A percentile compares a stretch with the other conserved stretches of the same genome.
Evolutionary conservation across 805 yeast genomes (phyloP).

Genomic region (Yarrowia osloensis): DNA sequence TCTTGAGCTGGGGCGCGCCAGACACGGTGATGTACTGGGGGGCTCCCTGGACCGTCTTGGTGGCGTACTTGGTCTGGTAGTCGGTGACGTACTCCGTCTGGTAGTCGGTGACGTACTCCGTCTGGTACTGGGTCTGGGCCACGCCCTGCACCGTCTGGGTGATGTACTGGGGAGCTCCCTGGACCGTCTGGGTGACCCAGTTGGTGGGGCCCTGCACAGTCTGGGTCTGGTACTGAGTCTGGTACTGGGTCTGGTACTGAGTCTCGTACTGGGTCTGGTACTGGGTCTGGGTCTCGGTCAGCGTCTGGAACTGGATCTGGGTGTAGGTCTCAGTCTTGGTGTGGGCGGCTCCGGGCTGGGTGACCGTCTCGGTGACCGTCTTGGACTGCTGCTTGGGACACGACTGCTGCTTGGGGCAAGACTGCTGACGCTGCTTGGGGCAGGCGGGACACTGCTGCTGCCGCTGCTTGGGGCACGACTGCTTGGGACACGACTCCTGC

Average conservation of each 20-base stretch:
- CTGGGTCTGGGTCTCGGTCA: neutral
- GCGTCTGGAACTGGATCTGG: neutral
- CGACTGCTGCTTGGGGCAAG: neutral
- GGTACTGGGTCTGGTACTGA: neutral
- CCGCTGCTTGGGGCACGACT: conserved; percentile 10
- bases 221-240: neutral
- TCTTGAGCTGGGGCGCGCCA: neutral
- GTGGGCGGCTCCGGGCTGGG: neutral
- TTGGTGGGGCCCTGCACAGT: neutral
- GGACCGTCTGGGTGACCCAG: neutral
- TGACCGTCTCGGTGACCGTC: neutral
- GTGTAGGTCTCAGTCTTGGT: neutral
- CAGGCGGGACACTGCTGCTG: conserved; percentile 20
- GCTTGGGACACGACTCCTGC: conserved; percentile 16
- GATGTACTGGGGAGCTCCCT: conserved; percentile 2
- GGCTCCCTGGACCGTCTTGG: conserved; percentile 11
- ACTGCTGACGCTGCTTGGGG: conserved; percentile 17
- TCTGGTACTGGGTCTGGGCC: neutral
- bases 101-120: neutral
- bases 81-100: neutral
- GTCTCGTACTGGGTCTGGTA: neutral
- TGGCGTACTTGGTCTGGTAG: neutral
- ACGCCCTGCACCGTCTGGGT: neutral
- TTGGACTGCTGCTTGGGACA: conserved; percentile 7
- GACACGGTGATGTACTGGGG: neutral